A percentile compares a stretch with the other conserved stretches of the same genome.
Evolutionary conservation across 192 early-diverging fungal genomes (phyloP).

Genomic region (Rhizoclosmatium sp.): DNA sequence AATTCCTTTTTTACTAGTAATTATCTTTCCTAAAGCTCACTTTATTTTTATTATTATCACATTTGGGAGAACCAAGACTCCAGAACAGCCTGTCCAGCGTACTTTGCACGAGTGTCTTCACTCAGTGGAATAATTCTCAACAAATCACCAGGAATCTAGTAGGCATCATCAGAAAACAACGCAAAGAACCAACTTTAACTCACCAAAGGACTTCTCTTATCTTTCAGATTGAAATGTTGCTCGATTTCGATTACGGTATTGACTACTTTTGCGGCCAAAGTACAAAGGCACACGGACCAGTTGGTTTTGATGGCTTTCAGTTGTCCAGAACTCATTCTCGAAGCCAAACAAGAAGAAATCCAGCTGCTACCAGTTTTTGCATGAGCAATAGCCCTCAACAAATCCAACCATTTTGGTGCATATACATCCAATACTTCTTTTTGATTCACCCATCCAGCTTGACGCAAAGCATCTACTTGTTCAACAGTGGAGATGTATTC

Average conservation of each 20-base stretch:
- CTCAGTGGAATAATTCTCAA: constrained; percentile 19
- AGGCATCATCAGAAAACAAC: not conserved
- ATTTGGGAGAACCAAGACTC: not conserved
- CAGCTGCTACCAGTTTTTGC: constrained; percentile 3
- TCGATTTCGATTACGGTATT: not conserved
- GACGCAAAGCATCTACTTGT: not conserved
- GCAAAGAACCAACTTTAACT: not conserved
- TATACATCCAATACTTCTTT: not conserved
- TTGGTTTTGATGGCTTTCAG: not conserved
- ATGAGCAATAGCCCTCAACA: not conserved
- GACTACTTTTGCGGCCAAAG: constrained; percentile 7
- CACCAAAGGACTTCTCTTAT: not conserved
- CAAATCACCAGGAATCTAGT: constrained; percentile 13
- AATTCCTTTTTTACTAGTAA: too few relatives aligned
- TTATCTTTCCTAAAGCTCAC: not conserved
- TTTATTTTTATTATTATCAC: too few relatives aligned
- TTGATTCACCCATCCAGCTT: not conserved
- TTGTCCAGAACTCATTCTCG: not conserved
- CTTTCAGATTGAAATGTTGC: not conserved
- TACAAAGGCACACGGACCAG: constrained; percentile 8
- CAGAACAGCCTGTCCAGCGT: constrained; percentile 5
- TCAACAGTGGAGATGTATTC: constrained; percentile 24
- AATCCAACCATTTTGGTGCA: not conserved
- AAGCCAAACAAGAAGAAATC: not conserved
- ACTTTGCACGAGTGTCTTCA: constrained; percentile 31